These are phyloP conservation scores for Multifurca ochricompacta DNA, from an alignment of 768 basidiomycete genomes.

Conservation along the genomic window DNA sequence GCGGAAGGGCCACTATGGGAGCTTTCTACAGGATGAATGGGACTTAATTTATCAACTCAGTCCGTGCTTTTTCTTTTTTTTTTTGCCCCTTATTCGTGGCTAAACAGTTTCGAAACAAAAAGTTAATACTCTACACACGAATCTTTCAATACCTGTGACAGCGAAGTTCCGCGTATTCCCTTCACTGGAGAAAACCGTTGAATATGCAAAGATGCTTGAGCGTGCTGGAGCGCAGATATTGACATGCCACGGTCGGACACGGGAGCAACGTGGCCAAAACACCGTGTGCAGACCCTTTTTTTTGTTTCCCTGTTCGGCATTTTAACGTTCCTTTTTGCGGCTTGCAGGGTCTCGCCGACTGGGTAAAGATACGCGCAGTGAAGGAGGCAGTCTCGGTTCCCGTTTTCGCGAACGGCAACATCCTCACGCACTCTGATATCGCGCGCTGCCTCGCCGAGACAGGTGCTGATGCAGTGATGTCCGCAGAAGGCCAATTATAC, in stretches of 20 bases:
- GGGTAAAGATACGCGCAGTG: slow-evolving; percentile 84
- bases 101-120: no score
- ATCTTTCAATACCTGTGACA: slow-evolving; percentile 86
- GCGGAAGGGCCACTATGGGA: slow-evolving; percentile 75
- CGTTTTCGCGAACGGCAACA: slow-evolving; percentile 96
- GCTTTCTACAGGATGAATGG: slow-evolving; percentile 95
- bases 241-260: slow-evolving; percentile 84
- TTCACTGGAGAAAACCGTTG: slow-evolving; percentile 77
- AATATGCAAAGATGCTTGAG: slow-evolving; percentile 95
- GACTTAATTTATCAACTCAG: slow-evolving; percentile 76
- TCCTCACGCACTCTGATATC: slow-evolving; percentile 83
- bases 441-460: slow-evolving; percentile 71
- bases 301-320: neutral
- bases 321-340: no score
- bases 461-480: slow-evolving; percentile 90
- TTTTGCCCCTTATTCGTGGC: no score
- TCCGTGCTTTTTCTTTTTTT: slow-evolving; percentile 29
- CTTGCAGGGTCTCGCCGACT: slow-evolving; percentile 74
- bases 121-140: slow-evolving; percentile 83
- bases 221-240: slow-evolving; percentile 91
- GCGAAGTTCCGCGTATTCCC: slow-evolving; percentile 94
- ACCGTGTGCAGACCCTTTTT: slow-evolving; percentile 38
- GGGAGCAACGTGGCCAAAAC: slow-evolving; percentile 87
- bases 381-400: slow-evolving; percentile 86
- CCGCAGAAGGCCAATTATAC: slow-evolving; percentile 90